phyloP scores from a whole-genome alignment of 2,329 filamentous ascomycete genomes.

The Fusarium oxysporum region DNA sequence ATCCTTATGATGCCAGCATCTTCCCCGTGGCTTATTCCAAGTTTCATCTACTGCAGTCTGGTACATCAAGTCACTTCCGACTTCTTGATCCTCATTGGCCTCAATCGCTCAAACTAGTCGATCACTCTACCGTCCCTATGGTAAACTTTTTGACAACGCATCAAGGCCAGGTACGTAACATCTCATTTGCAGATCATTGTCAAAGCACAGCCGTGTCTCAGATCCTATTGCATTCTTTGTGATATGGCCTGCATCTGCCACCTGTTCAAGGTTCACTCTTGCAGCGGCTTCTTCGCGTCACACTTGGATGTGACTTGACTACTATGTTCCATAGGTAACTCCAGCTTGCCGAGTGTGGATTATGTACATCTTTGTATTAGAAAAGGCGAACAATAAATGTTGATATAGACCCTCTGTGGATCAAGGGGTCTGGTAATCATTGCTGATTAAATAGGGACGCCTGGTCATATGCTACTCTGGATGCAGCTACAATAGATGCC shows the following conservation, averaged over 20 bases:
- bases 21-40: background rate
- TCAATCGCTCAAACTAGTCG: slow-evolving; percentile 2
- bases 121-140: slow-evolving; percentile 27
- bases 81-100: slow-evolving; percentile 16
- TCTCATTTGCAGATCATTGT: slow-evolving; percentile 1
- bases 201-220: slow-evolving; percentile 15
- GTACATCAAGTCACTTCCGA: background rate
- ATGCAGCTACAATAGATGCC: background rate
- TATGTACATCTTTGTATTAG: background rate
- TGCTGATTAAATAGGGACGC: background rate
- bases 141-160: slow-evolving; percentile 20
- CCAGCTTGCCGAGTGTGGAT: background rate
- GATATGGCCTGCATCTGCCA: background rate
- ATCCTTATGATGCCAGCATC: background rate
- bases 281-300: background rate
- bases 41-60: slow-evolving; percentile 3
- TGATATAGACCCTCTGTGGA: background rate
- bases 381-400: background rate
- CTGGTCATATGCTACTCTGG: background rate
- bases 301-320: background rate
- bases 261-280: background rate
- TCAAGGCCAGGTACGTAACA: slow-evolving; percentile 15
- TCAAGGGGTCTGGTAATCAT: background rate
- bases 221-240: slow-evolving; percentile 16
- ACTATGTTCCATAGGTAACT: background rate